phyloP scores from a whole-genome alignment of 2,329 filamentous ascomycete species.

The Xylaria sp. region DNA sequence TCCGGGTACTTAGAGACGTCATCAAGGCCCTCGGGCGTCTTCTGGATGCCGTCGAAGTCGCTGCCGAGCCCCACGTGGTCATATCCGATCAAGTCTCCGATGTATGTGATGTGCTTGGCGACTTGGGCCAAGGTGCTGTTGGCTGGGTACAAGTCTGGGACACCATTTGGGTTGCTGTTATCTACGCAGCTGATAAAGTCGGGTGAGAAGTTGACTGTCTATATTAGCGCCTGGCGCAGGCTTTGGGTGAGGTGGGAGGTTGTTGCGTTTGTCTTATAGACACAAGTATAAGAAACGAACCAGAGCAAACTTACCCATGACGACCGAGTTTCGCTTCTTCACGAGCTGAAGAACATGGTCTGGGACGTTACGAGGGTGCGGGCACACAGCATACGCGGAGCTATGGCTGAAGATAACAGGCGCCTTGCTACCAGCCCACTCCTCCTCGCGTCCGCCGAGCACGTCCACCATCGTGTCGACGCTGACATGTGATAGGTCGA shows the following conservation, averaged over 20 bases:
- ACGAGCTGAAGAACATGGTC: conserved; percentile 84
- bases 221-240: conserved; percentile 10
- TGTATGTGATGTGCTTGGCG: conserved; percentile 81
- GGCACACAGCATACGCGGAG: conserved; percentile 81
- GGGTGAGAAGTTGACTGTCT: conserved; percentile 79
- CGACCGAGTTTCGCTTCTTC: conserved; percentile 75
- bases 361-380: conserved; percentile 89
- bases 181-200: conserved; percentile 82
- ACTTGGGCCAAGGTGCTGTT: conserved; percentile 82
- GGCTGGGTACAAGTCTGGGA: conserved; percentile 73
- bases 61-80: conserved; percentile 89
- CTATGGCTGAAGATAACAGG: conserved; percentile 92
- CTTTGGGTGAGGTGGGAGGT: background rate
- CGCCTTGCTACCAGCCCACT: conserved; percentile 77
- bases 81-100: conserved; percentile 84
- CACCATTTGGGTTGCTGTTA: conserved; percentile 65
- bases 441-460: conserved; percentile 64
- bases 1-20: conserved; percentile 87
- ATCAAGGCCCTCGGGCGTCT: conserved; percentile 77
- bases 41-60: conserved; percentile 83
- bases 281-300: background rate
- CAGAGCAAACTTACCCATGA: conserved; percentile 68
- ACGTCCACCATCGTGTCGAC: conserved; percentile 88
- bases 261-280: background rate
- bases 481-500: conserved; percentile 82